Base-by-base conservation (phyloP, 2,329 filamentous ascomycete species). In the Fusarium equiseti region DNA sequence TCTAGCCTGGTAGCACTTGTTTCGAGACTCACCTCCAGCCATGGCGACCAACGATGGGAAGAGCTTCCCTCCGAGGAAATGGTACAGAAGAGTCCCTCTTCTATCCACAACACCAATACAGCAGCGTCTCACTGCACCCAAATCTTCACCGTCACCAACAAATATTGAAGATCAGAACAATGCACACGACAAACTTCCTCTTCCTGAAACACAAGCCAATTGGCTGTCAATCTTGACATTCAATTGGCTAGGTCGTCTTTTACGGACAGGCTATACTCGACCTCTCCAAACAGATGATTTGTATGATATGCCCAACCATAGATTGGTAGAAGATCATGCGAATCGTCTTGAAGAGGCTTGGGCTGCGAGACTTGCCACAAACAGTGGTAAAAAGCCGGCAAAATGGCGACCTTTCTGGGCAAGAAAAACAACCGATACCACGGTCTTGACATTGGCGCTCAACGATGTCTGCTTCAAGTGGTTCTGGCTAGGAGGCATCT, bases 21-120 rank as follows among this genome's bases (percentile, higher is more conserved):
- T 31, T 27, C 38, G 18, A 24, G 7, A 48, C 31, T 50, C 40
- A 42, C 8, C 29, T 31, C 20, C 22, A 40, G 16, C n/a, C 54
- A 78, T 78, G 76, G 62, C 69, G 11, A 73, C 44, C 53, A 71
- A 59, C 40, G 65, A 74, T 46, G 70, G 66, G 44, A 74, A 72
- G 45, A 68, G 52, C 26, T 78, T 78, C 43, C 71, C 75, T 27
- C 74, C 72, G 3, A 67, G 77, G 60, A 78, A 75, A 44, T 78
- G 77, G 77, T 78, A 78, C 66, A 72, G 77, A 48, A 66, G 74
- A 38, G 76, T 78, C 2, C 77, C 77, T 0, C 74, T 78, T 27
- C 16, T 78, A 6, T 78, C 77, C 15, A 70, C 57, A 29, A 59
- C 59, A 46, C 55, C 69, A 10, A 71, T 71, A 20, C 20, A 42